These are phyloP conservation scores for Leccinum variabile DNA, from an alignment of 1,284 basidiomycete species.

Conservation along the genomic window DNA sequence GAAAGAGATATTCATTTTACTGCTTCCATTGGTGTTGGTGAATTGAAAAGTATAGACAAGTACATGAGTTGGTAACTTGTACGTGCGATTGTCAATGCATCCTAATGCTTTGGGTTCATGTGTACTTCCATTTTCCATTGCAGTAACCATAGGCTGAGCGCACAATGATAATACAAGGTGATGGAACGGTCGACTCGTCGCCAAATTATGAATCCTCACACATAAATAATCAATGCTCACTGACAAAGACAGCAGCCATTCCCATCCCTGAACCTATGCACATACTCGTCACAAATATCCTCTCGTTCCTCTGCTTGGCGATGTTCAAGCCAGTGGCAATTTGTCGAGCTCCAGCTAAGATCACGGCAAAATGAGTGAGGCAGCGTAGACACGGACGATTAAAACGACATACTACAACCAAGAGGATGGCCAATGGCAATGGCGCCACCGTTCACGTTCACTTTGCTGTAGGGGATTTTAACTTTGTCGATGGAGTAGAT, in stretches of 20 bases:
- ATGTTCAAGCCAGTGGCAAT: constrained; percentile 84
- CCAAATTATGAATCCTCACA: neutral
- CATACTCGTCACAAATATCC: constrained; percentile 90
- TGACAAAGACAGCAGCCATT: constrained; percentile 81
- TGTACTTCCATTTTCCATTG: neutral
- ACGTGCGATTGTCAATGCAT: neutral
- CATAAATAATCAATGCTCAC: constrained; percentile 59
- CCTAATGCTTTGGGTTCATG: neutral
- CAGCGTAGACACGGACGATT: constrained; percentile 4
- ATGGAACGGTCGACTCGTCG: neutral
- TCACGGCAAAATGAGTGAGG: constrained; percentile 11
- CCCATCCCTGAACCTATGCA: constrained; percentile 95
- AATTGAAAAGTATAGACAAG: neutral
- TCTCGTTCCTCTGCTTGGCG: constrained; percentile 73
- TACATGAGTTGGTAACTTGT: neutral
- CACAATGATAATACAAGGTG: neutral
- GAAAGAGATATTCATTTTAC: constrained; percentile 30
- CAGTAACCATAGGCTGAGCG: neutral
- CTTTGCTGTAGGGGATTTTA: constrained; percentile 76
- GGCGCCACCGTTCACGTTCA: constrained; percentile 87
- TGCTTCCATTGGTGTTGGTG: neutral
- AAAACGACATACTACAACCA: constrained; percentile 63
- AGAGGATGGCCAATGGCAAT: constrained; percentile 88
- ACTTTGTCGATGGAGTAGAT: constrained; percentile 79
- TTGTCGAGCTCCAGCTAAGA: constrained; percentile 80